phyloP scores from a whole-genome alignment of 2,329 filamentous ascomycete species.

The Aspergillus ochraceus region DNA sequence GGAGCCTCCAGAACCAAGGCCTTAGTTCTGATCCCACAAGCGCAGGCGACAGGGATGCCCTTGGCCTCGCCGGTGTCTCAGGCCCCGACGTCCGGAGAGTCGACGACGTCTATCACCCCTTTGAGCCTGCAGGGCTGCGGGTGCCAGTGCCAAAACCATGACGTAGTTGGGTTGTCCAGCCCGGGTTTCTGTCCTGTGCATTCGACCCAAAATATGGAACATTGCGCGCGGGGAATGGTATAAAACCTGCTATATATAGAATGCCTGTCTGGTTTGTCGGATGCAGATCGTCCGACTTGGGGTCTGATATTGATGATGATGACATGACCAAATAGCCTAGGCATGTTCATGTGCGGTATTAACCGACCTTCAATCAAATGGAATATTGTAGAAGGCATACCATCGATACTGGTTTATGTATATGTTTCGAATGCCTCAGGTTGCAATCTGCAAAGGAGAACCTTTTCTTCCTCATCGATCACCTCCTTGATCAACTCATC shows the following conservation, averaged over 20 bases:
- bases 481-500: no score
- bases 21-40: constrained; percentile 16
- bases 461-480: no score
- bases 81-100: not conserved
- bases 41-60: not conserved
- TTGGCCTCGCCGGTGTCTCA: not conserved
- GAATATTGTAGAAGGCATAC: no score
- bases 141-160: not conserved
- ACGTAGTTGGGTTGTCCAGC: not conserved
- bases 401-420: no score
- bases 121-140: not conserved
- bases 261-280: not conserved
- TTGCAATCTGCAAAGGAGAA: no score
- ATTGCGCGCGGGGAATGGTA: not conserved
- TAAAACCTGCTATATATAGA: not conserved
- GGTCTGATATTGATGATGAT: no score
- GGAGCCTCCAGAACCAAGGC: constrained; percentile 12
- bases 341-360: no score
- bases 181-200: not conserved
- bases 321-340: no score
- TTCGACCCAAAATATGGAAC: not conserved
- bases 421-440: no score
- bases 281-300: no score
- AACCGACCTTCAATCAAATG: no score
- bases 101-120: not conserved